phyloP scores from a whole-genome alignment of 495 filamentous ascomycete species.

The Geopyxis carbonaria region DNA sequence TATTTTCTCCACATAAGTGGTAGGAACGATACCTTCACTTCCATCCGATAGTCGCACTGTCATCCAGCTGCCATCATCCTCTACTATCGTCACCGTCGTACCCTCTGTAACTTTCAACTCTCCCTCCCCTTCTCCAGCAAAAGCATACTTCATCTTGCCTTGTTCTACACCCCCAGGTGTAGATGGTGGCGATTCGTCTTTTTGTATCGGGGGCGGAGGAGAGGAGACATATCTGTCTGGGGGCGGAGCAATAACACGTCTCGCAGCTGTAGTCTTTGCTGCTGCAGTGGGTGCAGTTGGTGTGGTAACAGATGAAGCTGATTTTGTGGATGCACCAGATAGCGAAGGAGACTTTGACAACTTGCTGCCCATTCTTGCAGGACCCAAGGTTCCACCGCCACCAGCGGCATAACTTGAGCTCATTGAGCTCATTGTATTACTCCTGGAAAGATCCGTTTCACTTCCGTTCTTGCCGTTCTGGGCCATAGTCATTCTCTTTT shows the following conservation, averaged over 20 bases:
- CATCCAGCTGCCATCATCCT: constrained; percentile 24
- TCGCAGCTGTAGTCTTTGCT: constrained; percentile 24
- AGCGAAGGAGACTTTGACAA: constrained; percentile 11
- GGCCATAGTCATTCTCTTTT: constrained; percentile 33
- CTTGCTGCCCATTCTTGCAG: constrained; percentile 11
- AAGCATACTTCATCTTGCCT: constrained; percentile 76
- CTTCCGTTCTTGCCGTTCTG: constrained; percentile 25
- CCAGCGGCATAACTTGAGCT: constrained; percentile 69
- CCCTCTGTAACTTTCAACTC: constrained; percentile 52
- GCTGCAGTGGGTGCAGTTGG: constrained; percentile 21
- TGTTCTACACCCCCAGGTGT: constrained; percentile 26
- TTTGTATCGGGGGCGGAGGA: constrained; percentile 32
- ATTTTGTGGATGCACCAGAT: constrained; percentile 1
- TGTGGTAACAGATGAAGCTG: constrained; percentile 18
- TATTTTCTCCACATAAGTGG: constrained; percentile 4
- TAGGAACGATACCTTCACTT: constrained; percentile 3
- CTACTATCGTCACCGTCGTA: constrained; percentile 24
- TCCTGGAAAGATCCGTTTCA: constrained; percentile 34
- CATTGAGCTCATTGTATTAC: constrained; percentile 83
- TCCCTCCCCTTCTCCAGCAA: constrained; percentile 55
- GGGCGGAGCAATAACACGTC: constrained; percentile 70
- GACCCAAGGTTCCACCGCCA: constrained; percentile 10
- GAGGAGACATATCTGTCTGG: constrained; percentile 60
- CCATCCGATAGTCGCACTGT: constrained; percentile 11
- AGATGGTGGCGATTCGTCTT: not conserved